These are phyloP conservation scores for Tremella mesenterica DNA, from an alignment of 768 basidiomycete genomes.

Conservation along the genomic window DNA sequence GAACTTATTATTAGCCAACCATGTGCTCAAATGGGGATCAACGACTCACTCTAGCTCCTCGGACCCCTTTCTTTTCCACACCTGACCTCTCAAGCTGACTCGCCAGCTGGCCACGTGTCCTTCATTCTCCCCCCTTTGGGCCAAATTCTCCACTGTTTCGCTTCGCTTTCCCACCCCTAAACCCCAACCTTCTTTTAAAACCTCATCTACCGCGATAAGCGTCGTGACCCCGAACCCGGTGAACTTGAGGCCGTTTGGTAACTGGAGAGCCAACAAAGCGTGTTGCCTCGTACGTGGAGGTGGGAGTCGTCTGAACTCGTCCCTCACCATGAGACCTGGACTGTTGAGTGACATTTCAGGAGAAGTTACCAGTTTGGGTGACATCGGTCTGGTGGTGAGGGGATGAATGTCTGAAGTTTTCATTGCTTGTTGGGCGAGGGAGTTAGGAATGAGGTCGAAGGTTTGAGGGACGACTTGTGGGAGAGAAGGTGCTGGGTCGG, in stretches of 20 bases:
- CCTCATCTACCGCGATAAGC: slow-evolving; percentile 15
- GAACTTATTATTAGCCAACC: slow-evolving; percentile 1
- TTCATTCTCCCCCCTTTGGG: background rate
- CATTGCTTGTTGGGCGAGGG: background rate
- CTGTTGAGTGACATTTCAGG: slow-evolving; percentile 11
- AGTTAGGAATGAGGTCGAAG: background rate
- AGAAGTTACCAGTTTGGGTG: slow-evolving; percentile 32
- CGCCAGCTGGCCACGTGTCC: slow-evolving; percentile 16
- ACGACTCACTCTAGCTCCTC: slow-evolving; percentile 33
- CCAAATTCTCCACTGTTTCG: slow-evolving; percentile 5
- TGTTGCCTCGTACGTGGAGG: slow-evolving; percentile 8
- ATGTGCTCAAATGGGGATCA: background rate
- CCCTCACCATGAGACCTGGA: slow-evolving; percentile 21
- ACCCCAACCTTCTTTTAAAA: slow-evolving; percentile 15
- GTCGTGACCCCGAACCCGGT: slow-evolving; percentile 22
- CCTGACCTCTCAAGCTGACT: slow-evolving; percentile 21
- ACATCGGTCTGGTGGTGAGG: slow-evolving; percentile 3
- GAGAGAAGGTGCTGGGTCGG: slow-evolving; percentile 29
- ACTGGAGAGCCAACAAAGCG: slow-evolving; percentile 19
- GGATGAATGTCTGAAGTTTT: slow-evolving; percentile 1
- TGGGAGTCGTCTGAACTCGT: slow-evolving; percentile 18
- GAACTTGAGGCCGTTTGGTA: slow-evolving; percentile 12
- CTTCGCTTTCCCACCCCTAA: slow-evolving; percentile 11
- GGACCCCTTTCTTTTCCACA: slow-evolving; percentile 29
- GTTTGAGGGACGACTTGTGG: slow-evolving; percentile 7